Evolutionary conservation across 371 early-diverging fungal genomes (phyloP).

Genomic region (Gilbertella persicaria): DNA sequence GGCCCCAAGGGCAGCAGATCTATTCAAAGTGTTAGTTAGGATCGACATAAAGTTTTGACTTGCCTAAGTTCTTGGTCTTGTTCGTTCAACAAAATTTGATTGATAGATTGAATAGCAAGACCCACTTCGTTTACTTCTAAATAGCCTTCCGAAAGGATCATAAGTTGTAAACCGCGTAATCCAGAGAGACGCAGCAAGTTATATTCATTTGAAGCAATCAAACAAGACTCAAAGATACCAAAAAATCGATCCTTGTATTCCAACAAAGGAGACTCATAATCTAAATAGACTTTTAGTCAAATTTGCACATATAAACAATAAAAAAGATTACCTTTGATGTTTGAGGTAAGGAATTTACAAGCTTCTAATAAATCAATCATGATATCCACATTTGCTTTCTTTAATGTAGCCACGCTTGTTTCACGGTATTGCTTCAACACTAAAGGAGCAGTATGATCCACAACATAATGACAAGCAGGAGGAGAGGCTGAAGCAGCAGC

Average conservation of each 20-base stretch:
- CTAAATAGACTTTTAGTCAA: no score
- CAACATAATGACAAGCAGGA: conserved; percentile 63
- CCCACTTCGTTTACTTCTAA: conserved; percentile 64
- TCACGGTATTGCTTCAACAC: conserved; percentile 58
- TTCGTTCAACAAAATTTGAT: conserved; percentile 54
- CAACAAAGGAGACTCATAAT: conserved; percentile 57
- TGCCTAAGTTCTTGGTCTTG: conserved; percentile 57
- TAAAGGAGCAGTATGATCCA: conserved; percentile 53
- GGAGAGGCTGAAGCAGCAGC: conserved; percentile 72
- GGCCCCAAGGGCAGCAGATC: conserved; percentile 32
- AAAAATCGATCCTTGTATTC: conserved; percentile 70
- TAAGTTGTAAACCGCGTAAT: conserved; percentile 64
- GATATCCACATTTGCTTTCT: conserved; percentile 68
- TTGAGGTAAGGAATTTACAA: conserved; percentile 51
- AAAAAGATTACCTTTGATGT: no score
- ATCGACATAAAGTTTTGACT: not conserved
- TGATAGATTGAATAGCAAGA: conserved; percentile 59
- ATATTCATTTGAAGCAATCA: conserved; percentile 70
- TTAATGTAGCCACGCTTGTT: conserved; percentile 57
- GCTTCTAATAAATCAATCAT: conserved; percentile 71
- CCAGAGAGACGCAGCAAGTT: conserved; percentile 68
- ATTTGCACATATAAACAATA: no score
- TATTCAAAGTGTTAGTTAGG: not conserved
- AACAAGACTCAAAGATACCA: conserved; percentile 61
- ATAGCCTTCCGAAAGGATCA: conserved; percentile 61